These are phyloP conservation scores for Alternaria conjuncta DNA, from an alignment of 2,329 filamentous ascomycete genomes.

Conservation along the genomic window DNA sequence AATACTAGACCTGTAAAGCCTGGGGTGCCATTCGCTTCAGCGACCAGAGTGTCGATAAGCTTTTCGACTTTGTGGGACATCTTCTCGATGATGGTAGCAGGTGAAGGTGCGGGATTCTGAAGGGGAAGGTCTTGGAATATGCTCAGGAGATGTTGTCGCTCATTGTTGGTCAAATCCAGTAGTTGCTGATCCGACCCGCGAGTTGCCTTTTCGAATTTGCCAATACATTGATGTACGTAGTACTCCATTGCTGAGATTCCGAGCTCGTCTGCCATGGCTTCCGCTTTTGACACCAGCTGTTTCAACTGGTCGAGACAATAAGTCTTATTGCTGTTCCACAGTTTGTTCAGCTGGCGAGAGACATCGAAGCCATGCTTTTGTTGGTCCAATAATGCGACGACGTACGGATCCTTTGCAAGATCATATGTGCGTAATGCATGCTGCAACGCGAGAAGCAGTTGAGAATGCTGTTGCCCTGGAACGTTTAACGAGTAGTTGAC, in stretches of 20 bases:
- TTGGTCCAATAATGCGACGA: constrained; percentile 40
- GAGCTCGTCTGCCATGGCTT: constrained; percentile 46
- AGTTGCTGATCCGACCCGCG: constrained; percentile 26
- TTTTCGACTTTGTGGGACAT: constrained; percentile 46
- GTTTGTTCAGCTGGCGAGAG: constrained; percentile 31
- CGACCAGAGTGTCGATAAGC: constrained; percentile 46
- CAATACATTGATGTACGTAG: constrained; percentile 49
- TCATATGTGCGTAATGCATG: constrained; percentile 37
- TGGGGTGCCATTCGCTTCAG: constrained; percentile 33
- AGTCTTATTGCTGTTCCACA: constrained; percentile 43
- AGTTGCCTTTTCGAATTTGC: constrained; percentile 27
- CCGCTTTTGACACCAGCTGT: constrained; percentile 40
- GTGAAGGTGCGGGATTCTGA: not conserved
- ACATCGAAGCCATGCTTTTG: constrained; percentile 30
- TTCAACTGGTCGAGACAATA: constrained; percentile 51
- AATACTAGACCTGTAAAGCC: constrained; percentile 55
- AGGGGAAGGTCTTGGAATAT: constrained; percentile 28
- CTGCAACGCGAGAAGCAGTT: constrained; percentile 24
- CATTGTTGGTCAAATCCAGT: constrained; percentile 41
- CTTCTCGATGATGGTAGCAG: constrained; percentile 20
- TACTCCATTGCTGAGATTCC: constrained; percentile 47
- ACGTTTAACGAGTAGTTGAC: constrained; percentile 40
- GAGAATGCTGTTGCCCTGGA: not conserved
- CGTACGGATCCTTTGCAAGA: constrained; percentile 49
- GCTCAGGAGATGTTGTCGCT: constrained; percentile 44